Evolutionary conservation across 2,329 filamentous ascomycete genomes (phyloP).

Genomic region (Pseudogymnoascus pannorum): DNA sequence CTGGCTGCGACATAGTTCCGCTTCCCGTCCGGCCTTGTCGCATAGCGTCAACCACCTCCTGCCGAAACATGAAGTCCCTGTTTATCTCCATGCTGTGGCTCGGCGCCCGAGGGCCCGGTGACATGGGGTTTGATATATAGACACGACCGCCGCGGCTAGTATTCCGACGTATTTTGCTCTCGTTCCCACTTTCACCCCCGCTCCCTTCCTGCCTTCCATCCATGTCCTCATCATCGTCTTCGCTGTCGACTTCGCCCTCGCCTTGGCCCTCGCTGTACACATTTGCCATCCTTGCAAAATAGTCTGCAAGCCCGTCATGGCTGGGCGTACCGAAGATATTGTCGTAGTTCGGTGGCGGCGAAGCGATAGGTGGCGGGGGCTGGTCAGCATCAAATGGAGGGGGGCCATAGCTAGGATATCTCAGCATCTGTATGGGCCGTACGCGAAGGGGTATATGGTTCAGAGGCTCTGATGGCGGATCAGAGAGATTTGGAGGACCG

Average conservation of each 20-base stretch:
- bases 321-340: conserved; percentile 48
- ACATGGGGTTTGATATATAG: conserved; percentile 28
- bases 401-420: conserved; percentile 62
- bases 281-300: conserved; percentile 58
- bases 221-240: conserved; percentile 23
- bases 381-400: conserved; percentile 63
- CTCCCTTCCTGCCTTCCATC: too few species aligned
- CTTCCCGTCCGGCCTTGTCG: not conserved
- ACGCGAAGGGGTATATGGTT: conserved; percentile 29
- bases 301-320: conserved; percentile 56
- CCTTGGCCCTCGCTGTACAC: not conserved
- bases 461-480: conserved; percentile 24
- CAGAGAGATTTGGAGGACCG: conserved; percentile 38
- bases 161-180: not conserved
- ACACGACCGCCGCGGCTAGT: conserved; percentile 19
- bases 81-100: conserved; percentile 29
- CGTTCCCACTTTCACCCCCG: conserved; percentile 15
- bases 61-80: conserved; percentile 27
- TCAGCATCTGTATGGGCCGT: conserved; percentile 62
- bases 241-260: conserved; percentile 16
- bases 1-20: not conserved
- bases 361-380: conserved; percentile 60
- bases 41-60: not conserved
- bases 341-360: conserved; percentile 63
- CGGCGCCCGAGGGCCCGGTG: conserved; percentile 26